Conservation (phyloP, 176 grass and related monocot species). For the Carex kokanica region DNA sequence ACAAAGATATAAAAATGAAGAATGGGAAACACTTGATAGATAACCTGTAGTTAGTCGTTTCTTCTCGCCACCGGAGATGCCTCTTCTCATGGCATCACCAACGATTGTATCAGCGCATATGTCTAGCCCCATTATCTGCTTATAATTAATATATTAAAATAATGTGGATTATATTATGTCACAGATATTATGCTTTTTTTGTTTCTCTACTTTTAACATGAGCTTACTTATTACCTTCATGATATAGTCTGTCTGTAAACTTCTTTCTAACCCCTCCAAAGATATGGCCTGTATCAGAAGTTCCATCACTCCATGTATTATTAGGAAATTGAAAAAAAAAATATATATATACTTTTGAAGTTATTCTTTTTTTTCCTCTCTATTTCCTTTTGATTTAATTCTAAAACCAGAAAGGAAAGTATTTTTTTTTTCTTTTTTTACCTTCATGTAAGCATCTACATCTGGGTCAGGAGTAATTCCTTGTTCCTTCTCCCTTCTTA, state of each 20-base stretch:
- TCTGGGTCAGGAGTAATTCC: conserved; percentile 64
- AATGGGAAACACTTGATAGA: background rate
- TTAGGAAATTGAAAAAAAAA: background rate
- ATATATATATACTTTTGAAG: background rate
- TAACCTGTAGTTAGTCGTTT: conserved; percentile 84
- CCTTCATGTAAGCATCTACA: conserved; percentile 94
- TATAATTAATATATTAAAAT: background rate
- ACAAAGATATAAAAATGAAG: background rate
- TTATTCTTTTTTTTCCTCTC: background rate
- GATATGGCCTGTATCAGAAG: conserved; percentile 51
- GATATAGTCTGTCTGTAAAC: conserved; percentile 81
- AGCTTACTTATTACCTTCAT: conserved; percentile 67
- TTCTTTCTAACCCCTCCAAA: conserved; percentile 66
- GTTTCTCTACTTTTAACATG: background rate
- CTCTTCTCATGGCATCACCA: conserved; percentile 81
- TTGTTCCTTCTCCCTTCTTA: conserved; percentile 64
- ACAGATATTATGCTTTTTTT: background rate
- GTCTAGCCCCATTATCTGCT: conserved; percentile 90
- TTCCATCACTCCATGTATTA: background rate
- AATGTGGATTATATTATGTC: background rate
- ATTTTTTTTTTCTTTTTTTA: background rate
- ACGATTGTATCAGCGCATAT: conserved; percentile 65
- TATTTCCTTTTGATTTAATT: background rate
- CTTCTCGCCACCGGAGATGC: conserved; percentile 92
- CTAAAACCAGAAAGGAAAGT: background rate